A percentile compares a stretch with the other conserved stretches of the same genome.
Conservation (phyloP, 2,329 filamentous ascomycete species). For the Aspergillus japonicus region DNA sequence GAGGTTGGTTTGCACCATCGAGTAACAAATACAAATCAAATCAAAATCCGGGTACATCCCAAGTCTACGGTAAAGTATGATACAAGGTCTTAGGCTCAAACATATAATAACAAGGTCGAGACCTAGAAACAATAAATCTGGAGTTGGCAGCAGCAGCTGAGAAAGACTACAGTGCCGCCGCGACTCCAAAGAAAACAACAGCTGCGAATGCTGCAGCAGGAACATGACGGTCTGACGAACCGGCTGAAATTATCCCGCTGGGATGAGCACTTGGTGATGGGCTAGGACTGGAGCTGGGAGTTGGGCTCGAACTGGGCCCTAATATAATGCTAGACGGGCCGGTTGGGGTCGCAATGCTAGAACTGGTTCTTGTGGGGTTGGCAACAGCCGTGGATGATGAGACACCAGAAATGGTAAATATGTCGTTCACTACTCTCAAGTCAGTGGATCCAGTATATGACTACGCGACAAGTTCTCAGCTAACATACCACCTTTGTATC, state of each 20-base stretch:
- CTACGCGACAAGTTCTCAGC: neutral
- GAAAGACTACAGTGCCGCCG: constrained; percentile 34
- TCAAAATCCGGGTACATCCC: neutral
- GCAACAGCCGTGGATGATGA: constrained; percentile 16
- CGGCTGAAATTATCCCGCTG: constrained; percentile 23
- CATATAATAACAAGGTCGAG: neutral
- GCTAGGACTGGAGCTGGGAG: constrained; percentile 1
- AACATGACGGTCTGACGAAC: constrained; percentile 33
- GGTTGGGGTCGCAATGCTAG: constrained; percentile 24
- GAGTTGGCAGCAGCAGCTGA: neutral
- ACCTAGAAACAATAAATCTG: neutral
- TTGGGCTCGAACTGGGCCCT: constrained; percentile 21
- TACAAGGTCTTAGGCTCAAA: neutral
- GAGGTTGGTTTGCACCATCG: neutral
- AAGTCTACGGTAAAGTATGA: neutral
- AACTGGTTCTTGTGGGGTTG: constrained; percentile 6
- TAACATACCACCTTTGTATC: constrained; percentile 41
- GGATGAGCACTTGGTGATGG: constrained; percentile 20
- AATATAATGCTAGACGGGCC: constrained; percentile 19
- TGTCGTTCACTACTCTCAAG: constrained; percentile 7
- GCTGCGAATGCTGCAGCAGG: constrained; percentile 40
- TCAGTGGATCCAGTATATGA: neutral
- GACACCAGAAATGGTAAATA: constrained; percentile 20
- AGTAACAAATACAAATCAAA: neutral
- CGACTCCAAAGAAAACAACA: constrained; percentile 43